Evolutionary conservation across 2,329 filamentous ascomycete genomes (phyloP).

Genomic region (Verticillium nubilum): DNA sequence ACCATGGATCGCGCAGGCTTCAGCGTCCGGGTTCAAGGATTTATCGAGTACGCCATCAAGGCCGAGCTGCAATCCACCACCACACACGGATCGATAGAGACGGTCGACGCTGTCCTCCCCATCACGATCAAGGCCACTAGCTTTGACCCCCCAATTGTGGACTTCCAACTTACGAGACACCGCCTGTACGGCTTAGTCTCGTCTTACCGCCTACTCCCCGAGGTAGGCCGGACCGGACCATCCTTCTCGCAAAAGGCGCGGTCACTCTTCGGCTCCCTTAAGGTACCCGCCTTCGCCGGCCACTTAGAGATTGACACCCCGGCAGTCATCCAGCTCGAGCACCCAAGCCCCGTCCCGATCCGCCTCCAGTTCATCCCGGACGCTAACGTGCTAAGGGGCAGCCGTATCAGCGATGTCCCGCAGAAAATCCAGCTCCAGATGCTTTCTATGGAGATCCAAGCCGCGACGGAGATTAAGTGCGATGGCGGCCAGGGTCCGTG

Average conservation of each 20-base stretch:
- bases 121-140: constrained; percentile 12
- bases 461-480: constrained; percentile 10
- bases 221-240: constrained; percentile 20
- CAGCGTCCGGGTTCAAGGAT: constrained; percentile 8
- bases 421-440: constrained; percentile 12
- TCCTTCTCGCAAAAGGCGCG: constrained; percentile 25
- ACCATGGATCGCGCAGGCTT: background rate
- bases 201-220: constrained; percentile 23
- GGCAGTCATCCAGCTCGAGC: constrained; percentile 20
- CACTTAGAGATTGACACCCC: constrained; percentile 21
- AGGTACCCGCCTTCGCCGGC: constrained; percentile 23
- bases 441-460: constrained; percentile 11
- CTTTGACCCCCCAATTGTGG: constrained; percentile 10
- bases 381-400: constrained; percentile 6
- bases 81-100: background rate
- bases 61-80: constrained; percentile 18
- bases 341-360: constrained; percentile 16
- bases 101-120: constrained; percentile 13
- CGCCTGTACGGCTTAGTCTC: background rate
- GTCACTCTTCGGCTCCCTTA: constrained; percentile 23
- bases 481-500: constrained; percentile 1
- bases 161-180: constrained; percentile 7
- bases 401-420: constrained; percentile 4
- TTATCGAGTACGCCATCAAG: constrained; percentile 29
- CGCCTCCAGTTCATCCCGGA: constrained; percentile 11